Base-by-base conservation (phyloP, 371 early-diverging fungal genomes). In the Saksenaea oblongispora region DNA sequence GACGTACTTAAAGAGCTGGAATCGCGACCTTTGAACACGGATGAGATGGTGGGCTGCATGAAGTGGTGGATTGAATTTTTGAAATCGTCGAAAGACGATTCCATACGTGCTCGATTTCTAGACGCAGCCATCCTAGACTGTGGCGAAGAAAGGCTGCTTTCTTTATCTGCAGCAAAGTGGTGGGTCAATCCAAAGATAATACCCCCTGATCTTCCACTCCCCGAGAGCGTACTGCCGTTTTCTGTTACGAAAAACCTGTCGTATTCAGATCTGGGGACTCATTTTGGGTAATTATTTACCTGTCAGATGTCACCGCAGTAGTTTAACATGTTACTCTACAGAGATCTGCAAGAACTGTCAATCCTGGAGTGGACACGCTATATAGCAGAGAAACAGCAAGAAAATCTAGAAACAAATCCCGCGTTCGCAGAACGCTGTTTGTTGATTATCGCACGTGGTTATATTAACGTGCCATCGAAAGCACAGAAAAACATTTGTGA, bases 1-100 rank as follows among this genome's bases (percentile, higher is more conserved):
- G 95, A 95, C 72, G 83, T 94, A 1, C 62, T 89, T 13, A 60
- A 65, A 8, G 94, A 94, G 64, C 72, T 95, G 5, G 75, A 82
- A 37, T 70, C 71, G 35, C 71, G 91, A 0, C 73, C 84, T 1
- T 63, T 92, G 2, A 70, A 79, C 1, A 71, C 65, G 14, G 67
- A 66, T 0, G 93, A 94, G 64, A 84, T 89, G 74, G 76, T 88
- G 0, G 88, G 84, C 0, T 82, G 93, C 51, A 76, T 95, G 72
- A 82, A 82, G 64, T 95, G 95, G 95, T 93, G 91, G 92, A 78
- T 90, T 17, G 75, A 75, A 55, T 67, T 73, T 39, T 71, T 65
- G 59, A 71, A 63, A 17, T 51, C 57, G 0, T 37, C 62, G 11
- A 70, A 64, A 3, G 72, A 62, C n/a, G 61, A 35, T 2, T 37